Conservation (phyloP, 2,329 filamentous ascomycete species). For the Chrysoporthe cubensis region DNA sequence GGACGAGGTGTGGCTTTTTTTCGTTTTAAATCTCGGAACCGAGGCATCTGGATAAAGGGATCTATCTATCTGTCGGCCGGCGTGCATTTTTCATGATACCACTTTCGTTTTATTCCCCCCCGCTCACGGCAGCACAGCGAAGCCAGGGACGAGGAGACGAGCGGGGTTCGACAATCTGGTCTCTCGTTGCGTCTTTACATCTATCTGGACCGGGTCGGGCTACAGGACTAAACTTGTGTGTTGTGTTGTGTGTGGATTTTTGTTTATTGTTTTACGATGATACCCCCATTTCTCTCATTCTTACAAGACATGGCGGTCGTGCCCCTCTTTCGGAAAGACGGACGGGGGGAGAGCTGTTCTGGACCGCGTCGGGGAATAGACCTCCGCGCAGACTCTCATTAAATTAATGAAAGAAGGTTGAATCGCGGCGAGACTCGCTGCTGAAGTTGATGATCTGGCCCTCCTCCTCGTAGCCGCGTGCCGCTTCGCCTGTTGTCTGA, state of each 20-base stretch:
- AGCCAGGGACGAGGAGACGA: not conserved
- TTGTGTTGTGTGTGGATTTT: not conserved
- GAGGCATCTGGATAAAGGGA: not conserved
- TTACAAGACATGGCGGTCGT: constrained; percentile 16
- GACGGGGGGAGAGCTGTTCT: not conserved
- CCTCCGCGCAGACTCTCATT: constrained; percentile 14
- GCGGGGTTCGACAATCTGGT: not conserved
- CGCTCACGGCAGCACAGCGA: not conserved
- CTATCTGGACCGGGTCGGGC: constrained; percentile 16
- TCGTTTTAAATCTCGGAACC: not conserved
- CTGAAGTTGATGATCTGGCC: not conserved
- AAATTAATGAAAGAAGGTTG: not conserved
- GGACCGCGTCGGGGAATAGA: constrained; percentile 5
- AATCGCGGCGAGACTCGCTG: not conserved
- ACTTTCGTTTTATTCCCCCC: constrained; percentile 24
- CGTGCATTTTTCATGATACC: constrained; percentile 25
- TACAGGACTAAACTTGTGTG: constrained; percentile 7
- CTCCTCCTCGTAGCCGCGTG: not conserved
- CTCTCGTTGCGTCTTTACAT: constrained; percentile 13
- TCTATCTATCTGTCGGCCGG: not conserved
- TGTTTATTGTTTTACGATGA: not conserved
- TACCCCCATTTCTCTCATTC: constrained; percentile 24
- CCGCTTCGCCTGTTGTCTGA: not conserved
- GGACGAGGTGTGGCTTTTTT: not conserved
- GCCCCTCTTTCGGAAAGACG: not conserved